Evolutionary conservation across 2,329 filamentous ascomycete species (phyloP), one percentile per base, ranked within the genome.

Genomic region (Paramyrothecium roridum): DNA sequence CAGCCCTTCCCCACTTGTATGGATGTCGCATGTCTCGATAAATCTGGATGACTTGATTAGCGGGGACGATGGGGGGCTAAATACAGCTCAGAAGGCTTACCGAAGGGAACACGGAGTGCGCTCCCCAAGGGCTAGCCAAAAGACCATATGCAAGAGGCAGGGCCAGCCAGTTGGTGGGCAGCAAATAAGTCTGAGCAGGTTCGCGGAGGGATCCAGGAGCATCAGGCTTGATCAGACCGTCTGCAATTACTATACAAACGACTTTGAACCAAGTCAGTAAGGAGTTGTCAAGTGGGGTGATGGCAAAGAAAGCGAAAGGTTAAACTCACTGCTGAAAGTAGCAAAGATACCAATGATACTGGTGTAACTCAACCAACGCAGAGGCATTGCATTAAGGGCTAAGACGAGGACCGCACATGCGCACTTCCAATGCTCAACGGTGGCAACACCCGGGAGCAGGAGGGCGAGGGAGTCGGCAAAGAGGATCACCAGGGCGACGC

Each of bases 341-440:
- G 85, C 93, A 62, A 97, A 78, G 52, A 99, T 96, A n/a, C 93
- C 93, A 58, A 98, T 77, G 55, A 98, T 86, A 68, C 91, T 96
- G 23, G 91, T 96, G 66, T 96, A 91, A 63, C 91, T 96, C 57
- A 99, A 76, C 54, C 93, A 77, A 34, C 91, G 85, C 57, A 98
- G 75, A 1, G 95, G 93, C 34, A 96, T 75, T 69, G 96, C 96
- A 66, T 89, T 91, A 52, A 98, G 78, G 13, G 92, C 90, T 56
- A 96, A 77, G 61, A 98, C 77, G 54, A 96, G 77, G 19, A 91
- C 57, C 17, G 90, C 88, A 70, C 92, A 96, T 30, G 96, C 72
- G 33, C 93, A 77, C 74, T 98, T 98, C 93, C 93, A 98, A 57
- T 84, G 77, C 0, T 84, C 80, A 6, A 89, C 75, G 49, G 82